Base-by-base conservation (phyloP, 768 basidiomycete genomes). In the Amanita phalloides region DNA sequence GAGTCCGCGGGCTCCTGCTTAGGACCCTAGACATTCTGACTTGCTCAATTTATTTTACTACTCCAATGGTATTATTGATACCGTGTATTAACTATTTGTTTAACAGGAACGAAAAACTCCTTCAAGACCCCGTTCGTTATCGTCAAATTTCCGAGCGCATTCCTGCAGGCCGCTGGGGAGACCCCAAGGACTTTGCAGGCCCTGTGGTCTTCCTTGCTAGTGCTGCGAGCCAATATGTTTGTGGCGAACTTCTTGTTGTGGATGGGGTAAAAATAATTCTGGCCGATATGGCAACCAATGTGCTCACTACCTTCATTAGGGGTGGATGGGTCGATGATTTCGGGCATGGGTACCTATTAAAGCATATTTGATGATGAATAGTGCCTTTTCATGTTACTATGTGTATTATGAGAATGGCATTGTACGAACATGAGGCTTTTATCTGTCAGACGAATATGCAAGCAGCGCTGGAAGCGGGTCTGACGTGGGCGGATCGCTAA, bases 71-170 rank as follows among this genome's bases (percentile, higher is more conserved):
- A 33, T 45, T 41, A 54, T 46, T 45, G 41, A 17, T 14, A 25
- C 26, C 21, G 38, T 37, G 17, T 32, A 52, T 41, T 44, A 44
- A 50, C 50, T 49, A 35, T 26, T 36, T 36, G 17, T 33, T 45
- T 49, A 45, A 49, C 49, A 75, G 74, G 74, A 76, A 76, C 60
- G 72, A 72, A 57, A 67, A 64, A 45, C 66, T 79, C 17, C 67
- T 80, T 25, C 65, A 65, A 23, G 79, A 87, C 65, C 80, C 81
- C n/a, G 70, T 71, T 20, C 77, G 86, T 41, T 67, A 79, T 21
- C 74, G 79, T 26, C 85, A 87, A 64, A 86, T 89, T 57, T 73
- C 81, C 47, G 85, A 85, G 61, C 73, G 85, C 36, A 87, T 87
- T 55, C 85, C 85, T 2, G 79, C 79, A 13, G 78, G 77, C 10